Evolutionary conservation across 352 stramenopile species (phyloP).

Genomic region (Bremia lactucae): DNA sequence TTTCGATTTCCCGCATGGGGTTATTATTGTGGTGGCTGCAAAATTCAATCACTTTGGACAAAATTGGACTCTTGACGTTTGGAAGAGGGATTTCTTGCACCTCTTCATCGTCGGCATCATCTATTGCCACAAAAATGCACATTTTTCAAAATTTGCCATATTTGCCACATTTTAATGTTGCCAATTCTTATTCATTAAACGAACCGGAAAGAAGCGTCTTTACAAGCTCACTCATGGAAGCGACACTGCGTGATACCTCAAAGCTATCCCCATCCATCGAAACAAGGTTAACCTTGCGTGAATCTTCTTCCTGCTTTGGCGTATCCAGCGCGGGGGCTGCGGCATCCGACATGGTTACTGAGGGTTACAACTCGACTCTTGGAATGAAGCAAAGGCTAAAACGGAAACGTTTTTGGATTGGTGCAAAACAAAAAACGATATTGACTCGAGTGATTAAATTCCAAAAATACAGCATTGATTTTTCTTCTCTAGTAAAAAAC

Average conservation of each 20-base stretch:
- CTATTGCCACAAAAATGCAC: slow-evolving; percentile 14
- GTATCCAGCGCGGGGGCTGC: slow-evolving; percentile 29
- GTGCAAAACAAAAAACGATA: background rate
- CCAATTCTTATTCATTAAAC: slow-evolving; percentile 5
- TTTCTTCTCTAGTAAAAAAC: too few relatives aligned
- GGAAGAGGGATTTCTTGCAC: slow-evolving; percentile 95
- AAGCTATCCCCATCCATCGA: slow-evolving; percentile 96
- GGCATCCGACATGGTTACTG: slow-evolving; percentile 44
- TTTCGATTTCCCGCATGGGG: slow-evolving; percentile 99
- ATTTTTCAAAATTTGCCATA: too few relatives aligned
- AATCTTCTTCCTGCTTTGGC: slow-evolving; percentile 56
- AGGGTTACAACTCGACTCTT: slow-evolving; percentile 13
- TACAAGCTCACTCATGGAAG: slow-evolving; percentile 95
- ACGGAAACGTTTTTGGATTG: background rate
- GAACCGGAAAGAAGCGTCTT: slow-evolving; percentile 94
- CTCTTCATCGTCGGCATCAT: slow-evolving; percentile 92
- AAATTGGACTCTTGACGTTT: slow-evolving; percentile 95
- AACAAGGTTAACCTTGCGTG: slow-evolving; percentile 76
- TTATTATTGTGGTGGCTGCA: slow-evolving; percentile 93
- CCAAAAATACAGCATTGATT: too few relatives aligned
- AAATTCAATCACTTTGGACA: slow-evolving; percentile 97
- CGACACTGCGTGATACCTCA: slow-evolving; percentile 88
- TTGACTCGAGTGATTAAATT: too few relatives aligned
- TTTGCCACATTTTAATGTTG: too few relatives aligned
- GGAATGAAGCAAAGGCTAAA: background rate